Conservation (phyloP, 2,329 filamentous ascomycete species). For the Lasiodiplodia citricola region DNA sequence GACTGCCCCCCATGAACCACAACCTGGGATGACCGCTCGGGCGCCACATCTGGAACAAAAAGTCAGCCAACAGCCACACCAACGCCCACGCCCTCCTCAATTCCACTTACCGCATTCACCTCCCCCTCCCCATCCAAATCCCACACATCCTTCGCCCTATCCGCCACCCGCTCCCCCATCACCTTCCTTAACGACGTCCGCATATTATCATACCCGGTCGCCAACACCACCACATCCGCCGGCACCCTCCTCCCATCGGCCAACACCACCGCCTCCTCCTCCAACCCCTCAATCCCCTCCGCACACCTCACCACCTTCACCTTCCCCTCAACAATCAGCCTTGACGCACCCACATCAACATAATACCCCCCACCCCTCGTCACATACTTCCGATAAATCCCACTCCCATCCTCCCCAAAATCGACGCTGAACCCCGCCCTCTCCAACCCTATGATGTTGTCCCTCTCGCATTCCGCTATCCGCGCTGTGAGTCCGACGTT, state of each 20-base stretch:
- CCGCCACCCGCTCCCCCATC: conserved; percentile 67
- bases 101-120: conserved; percentile 29
- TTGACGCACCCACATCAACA: conserved; percentile 68
- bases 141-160: conserved; percentile 58
- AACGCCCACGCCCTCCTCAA: not conserved
- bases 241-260: conserved; percentile 62
- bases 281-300: conserved; percentile 59
- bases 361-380: conserved; percentile 73
- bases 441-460: conserved; percentile 54
- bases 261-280: conserved; percentile 46
- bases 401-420: conserved; percentile 60
- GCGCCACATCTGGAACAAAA: conserved; percentile 39
- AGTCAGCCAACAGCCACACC: not conserved
- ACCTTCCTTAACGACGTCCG: conserved; percentile 63
- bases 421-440: conserved; percentile 67
- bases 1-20: conserved; percentile 49
- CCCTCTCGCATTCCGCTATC: conserved; percentile 38
- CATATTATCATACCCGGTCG: conserved; percentile 70
- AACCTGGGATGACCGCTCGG: conserved; percentile 45
- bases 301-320: conserved; percentile 61
- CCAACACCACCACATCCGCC: conserved; percentile 66
- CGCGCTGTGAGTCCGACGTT: conserved; percentile 55
- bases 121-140: conserved; percentile 47
- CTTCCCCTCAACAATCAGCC: conserved; percentile 67
- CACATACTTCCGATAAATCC: conserved; percentile 67